Evolutionary conservation across 352 stramenopile genomes (phyloP), one percentile per base, ranked within the genome.

Genomic region (Pythium plurisporium): DNA sequence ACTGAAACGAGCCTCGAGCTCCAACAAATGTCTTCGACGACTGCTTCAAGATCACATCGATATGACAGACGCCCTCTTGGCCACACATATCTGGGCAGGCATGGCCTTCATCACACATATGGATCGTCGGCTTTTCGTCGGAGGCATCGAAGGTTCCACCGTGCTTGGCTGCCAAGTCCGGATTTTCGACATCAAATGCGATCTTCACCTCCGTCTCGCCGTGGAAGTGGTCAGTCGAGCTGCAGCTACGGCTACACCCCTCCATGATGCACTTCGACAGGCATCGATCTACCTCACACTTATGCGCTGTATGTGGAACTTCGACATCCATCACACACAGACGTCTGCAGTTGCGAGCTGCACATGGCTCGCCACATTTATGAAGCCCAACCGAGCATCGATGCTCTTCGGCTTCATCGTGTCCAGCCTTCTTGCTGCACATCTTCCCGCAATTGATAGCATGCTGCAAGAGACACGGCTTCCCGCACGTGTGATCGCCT

Each of bases 31-130:
- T 85, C 62, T 87, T 87, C 1, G 75, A 76, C 17, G 75, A 85
- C 42, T 89, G 59, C 38, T 90, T 86, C 14, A 86, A 65, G 52
- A 82, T 76, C 27, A 93, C 79, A 44, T 89, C 74, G 0, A 89
- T 71, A 26, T 74, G 72, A 42, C 83, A 93, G 17, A 91, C 80
- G 1, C 80, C 80, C 0, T 77, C 57, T 53, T 87, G 75, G 3
- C 47, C 48, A 54, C 83, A 93, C 50, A 82, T 56, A 0, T 63
- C 68, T 36, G 74, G 69, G 30, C 83, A 93, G 17, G 69, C 59
- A 40, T 93, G 83, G 20, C 53, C 60, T 30, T 82, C 64, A 4
- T 51, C 52, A 22, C 80, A 91, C 65, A 89, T 87, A 51, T 93
- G 83, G 4, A 82, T 72, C 12, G 71, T 65, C 5, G 76, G 77